A percentile compares a stretch with the other conserved stretches of the same genome.
Conservation (phyloP, 768 basidiomycete species). For the Tricholoma furcatifolium region DNA sequence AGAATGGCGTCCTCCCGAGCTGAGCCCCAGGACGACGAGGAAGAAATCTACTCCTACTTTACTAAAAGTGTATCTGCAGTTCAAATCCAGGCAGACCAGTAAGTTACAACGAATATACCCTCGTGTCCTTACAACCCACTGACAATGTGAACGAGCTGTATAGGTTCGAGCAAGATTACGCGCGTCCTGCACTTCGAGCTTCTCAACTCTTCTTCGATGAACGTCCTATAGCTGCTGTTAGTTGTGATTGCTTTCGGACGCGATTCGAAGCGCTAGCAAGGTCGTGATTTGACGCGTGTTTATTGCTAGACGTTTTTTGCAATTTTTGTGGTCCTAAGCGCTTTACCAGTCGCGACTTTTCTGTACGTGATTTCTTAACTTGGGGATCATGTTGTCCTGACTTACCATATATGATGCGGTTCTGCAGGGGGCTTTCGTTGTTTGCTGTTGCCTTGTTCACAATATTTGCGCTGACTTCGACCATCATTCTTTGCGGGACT, state of each 20-base stretch:
- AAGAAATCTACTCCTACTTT: slow-evolving; percentile 32
- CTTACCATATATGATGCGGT: background rate
- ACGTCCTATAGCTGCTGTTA: slow-evolving; percentile 32
- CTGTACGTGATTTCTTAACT: slow-evolving; percentile 30
- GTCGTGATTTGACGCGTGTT: background rate
- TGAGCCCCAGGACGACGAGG: slow-evolving; percentile 11
- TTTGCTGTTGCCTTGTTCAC: slow-evolving; percentile 30
- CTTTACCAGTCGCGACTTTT: slow-evolving; percentile 33
- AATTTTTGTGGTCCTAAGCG: slow-evolving; percentile 36
- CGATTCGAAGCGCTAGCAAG: background rate
- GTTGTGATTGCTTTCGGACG: slow-evolving; percentile 6
- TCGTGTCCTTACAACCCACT: background rate
- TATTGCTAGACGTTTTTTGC: slow-evolving; percentile 37
- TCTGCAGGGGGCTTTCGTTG: slow-evolving; percentile 27
- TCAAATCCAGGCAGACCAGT: slow-evolving; percentile 34
- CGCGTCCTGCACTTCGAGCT: slow-evolving; percentile 35
- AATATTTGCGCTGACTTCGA: slow-evolving; percentile 34
- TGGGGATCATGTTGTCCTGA: background rate
- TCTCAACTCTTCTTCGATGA: slow-evolving; percentile 32
- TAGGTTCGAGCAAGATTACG: slow-evolving; percentile 46
- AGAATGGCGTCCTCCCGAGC: slow-evolving; percentile 1
- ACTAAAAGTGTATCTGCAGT: slow-evolving; percentile 35
- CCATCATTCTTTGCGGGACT: slow-evolving; percentile 28
- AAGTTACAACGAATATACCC: slow-evolving; percentile 3
- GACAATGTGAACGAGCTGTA: slow-evolving; percentile 1